Conservation (phyloP, 2,329 filamentous ascomycete species). For the Phialophora chinensis region DNA sequence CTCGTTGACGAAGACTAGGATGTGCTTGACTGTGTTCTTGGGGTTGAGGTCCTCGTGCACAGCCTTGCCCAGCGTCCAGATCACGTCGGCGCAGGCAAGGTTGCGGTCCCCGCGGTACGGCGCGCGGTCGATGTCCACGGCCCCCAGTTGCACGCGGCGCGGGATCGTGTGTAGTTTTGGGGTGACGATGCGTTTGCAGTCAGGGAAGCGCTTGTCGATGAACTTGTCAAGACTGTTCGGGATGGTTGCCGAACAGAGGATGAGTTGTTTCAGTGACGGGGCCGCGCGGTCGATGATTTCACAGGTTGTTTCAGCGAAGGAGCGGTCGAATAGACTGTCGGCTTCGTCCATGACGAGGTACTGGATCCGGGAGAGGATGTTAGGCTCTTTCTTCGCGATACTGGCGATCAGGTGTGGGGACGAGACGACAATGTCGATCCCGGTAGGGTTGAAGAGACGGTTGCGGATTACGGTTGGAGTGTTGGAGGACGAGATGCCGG, state of each 20-base stretch:
- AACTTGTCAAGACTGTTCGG: slow-evolving; percentile 85
- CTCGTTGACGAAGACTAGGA: slow-evolving; percentile 97
- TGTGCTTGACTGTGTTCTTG: slow-evolving; percentile 67
- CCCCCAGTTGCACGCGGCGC: slow-evolving; percentile 88
- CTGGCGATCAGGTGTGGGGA: slow-evolving; percentile 89
- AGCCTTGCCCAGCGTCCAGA: slow-evolving; percentile 90
- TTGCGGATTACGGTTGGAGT: slow-evolving; percentile 80
- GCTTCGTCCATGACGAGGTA: slow-evolving; percentile 94
- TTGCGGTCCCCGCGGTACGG: slow-evolving; percentile 92
- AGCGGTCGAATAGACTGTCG: slow-evolving; percentile 92
- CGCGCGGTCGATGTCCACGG: slow-evolving; percentile 89
- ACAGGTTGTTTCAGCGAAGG: slow-evolving; percentile 82
- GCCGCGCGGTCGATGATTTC: slow-evolving; percentile 80
- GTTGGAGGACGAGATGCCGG: slow-evolving; percentile 78
- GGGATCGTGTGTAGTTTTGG: slow-evolving; percentile 97
- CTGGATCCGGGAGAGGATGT: slow-evolving; percentile 86
- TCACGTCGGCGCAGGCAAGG: slow-evolving; percentile 90
- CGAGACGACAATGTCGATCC: slow-evolving; percentile 83
- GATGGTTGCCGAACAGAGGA: slow-evolving; percentile 96
- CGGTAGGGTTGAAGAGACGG: slow-evolving; percentile 77
- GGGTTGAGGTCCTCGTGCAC: slow-evolving; percentile 65
- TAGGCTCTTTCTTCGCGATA: slow-evolving; percentile 87
- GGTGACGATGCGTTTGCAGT: slow-evolving; percentile 84
- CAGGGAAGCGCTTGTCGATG: slow-evolving; percentile 79
- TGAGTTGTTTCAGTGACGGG: slow-evolving; percentile 81